Evolutionary conservation across 495 filamentous ascomycete species (phyloP), one percentile per base, ranked within the genome.

Genomic region (Thermochaetoides thermophila): DNA sequence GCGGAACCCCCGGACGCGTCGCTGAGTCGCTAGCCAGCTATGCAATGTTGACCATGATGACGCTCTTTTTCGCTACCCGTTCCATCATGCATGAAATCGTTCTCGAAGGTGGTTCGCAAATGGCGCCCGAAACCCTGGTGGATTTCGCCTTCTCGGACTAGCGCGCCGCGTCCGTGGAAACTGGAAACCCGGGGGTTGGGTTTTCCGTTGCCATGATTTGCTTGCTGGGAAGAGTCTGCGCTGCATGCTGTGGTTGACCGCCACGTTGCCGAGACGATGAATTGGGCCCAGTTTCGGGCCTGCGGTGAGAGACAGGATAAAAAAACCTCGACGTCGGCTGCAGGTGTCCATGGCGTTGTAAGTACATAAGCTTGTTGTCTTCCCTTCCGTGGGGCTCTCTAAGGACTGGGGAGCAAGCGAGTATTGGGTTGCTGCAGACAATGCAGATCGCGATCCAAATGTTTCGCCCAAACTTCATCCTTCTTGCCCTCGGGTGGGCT

Each of bases 1-100:
- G 27, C 27, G 21, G 21, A 35, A 35, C 15, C 30, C 29, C 19
- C 25, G 33, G 38, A 38, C 46, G 46, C 46, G 46, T 50, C 47
- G 46, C 45, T 35, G 24, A 40, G 38, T 35, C 31, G 31, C 12
- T 19, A 5, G n/a, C n/a, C n/a, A n/a, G n/a, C n/a, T n/a, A n/a
- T n/a, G n/a, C n/a, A n/a, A n/a, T n/a, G n/a, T n/a, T n/a, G n/a
- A n/a, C n/a, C n/a, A n/a, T n/a, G n/a, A n/a, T n/a, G n/a, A n/a
- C n/a, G n/a, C n/a, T n/a, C n/a, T n/a, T n/a, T n/a, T n/a, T n/a
- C n/a, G n/a, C n/a, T n/a, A n/a, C n/a, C n/a, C n/a, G n/a, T n/a
- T n/a, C n/a, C n/a, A n/a, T n/a, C n/a, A n/a, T 32, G 31, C 35
- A 43, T 25, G 17, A 21, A 11, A 4, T 22, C 27, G 4, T 25